These are phyloP conservation scores for Gossypium australe DNA, from an alignment of 345 rosid species.

Conservation along the genomic window DNA sequence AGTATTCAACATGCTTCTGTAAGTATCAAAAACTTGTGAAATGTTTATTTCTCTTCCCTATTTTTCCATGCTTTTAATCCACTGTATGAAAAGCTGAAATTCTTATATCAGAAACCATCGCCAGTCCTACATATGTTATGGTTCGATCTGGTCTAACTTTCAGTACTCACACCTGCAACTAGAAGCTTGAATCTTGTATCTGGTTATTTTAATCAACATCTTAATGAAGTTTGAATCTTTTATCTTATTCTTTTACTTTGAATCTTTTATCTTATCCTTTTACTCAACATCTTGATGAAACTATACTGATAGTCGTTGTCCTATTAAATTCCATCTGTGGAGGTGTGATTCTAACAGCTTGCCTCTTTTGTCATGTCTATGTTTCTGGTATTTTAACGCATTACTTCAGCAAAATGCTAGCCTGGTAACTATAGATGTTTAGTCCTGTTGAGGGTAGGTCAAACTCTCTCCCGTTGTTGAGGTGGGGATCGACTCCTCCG, in stretches of 20 bases:
- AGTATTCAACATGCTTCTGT: slow-evolving; percentile 79
- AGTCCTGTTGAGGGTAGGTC: too few species aligned
- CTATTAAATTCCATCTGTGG: background rate
- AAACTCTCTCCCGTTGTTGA: too few species aligned
- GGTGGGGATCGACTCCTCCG: too few species aligned
- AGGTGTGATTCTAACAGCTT: background rate
- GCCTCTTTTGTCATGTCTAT: background rate
- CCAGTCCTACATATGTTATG: background rate
- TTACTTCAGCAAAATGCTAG: background rate
- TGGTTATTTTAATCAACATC: background rate
- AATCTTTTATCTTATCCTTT: too few species aligned
- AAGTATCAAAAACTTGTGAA: background rate
- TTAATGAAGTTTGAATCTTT: background rate
- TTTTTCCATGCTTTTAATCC: background rate
- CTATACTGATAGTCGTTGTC: background rate
- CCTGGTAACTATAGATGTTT: background rate
- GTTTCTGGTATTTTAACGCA: background rate
- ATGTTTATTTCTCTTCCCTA: background rate
- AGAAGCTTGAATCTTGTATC: background rate
- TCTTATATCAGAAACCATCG: background rate
- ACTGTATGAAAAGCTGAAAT: background rate
- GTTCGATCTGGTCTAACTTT: background rate
- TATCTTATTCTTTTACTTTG: background rate
- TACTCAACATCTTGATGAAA: background rate
- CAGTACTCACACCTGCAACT: background rate